These are phyloP conservation scores for Cryphonectria japonica DNA, from an alignment of 2,329 filamentous ascomycete genomes.

Conservation along the genomic window DNA sequence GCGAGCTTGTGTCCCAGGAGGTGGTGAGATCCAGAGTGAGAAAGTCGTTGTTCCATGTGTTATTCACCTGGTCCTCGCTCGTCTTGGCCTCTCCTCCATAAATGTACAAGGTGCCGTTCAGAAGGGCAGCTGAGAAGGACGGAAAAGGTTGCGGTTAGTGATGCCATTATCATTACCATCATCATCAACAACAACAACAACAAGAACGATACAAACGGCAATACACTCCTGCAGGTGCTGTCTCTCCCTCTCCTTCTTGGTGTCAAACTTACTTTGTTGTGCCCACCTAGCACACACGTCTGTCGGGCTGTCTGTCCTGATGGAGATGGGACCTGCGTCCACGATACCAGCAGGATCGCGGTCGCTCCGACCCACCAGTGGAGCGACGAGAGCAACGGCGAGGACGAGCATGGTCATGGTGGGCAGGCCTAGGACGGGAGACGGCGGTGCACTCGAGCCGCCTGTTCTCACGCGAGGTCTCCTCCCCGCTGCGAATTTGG, in stretches of 20 bases:
- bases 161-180: no score
- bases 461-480: constrained; percentile 49
- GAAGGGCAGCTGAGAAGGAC: constrained; percentile 55
- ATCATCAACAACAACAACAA: no score
- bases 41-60: constrained; percentile 80
- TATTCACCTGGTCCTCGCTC: constrained; percentile 56
- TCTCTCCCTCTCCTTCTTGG: no score
- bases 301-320: constrained; percentile 52
- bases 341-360: constrained; percentile 47
- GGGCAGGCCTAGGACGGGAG: constrained; percentile 46
- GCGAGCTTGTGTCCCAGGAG: constrained; percentile 70
- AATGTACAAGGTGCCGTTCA: constrained; percentile 77
- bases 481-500: constrained; percentile 44
- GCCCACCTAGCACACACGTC: constrained; percentile 68
- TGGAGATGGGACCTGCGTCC: constrained; percentile 51
- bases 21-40: constrained; percentile 72
- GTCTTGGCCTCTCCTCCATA: constrained; percentile 72
- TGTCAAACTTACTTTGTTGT: constrained; percentile 56
- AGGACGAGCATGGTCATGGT: constrained; percentile 53
- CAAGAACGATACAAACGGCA: no score
- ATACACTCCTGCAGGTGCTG: no score
- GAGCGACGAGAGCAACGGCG: constrained; percentile 55
- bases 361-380: constrained; percentile 49
- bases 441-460: constrained; percentile 48
- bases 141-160: not conserved